Evolutionary conservation across 192 early-diverging fungal species (phyloP).

Genomic region (Coemansia guatemalensis): DNA sequence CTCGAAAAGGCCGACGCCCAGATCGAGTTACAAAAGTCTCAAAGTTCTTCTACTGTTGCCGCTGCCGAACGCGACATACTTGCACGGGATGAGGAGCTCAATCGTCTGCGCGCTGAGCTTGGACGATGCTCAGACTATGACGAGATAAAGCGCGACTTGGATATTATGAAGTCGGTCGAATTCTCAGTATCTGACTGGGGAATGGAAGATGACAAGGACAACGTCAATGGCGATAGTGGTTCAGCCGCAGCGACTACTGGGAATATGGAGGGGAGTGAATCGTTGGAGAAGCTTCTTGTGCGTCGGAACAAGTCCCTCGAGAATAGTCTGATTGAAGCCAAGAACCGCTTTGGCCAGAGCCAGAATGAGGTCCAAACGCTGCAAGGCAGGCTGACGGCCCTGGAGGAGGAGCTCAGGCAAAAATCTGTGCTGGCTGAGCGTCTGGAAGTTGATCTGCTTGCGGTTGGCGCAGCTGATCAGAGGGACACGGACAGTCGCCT

Average conservation of each 20-base stretch:
- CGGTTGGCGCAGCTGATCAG: constrained; percentile 2
- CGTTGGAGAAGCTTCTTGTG: constrained; percentile 77
- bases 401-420: constrained; percentile 58
- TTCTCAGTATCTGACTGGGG: constrained; percentile 60
- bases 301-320: constrained; percentile 82
- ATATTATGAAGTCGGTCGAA: constrained; percentile 68
- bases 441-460: constrained; percentile 33
- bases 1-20: constrained; percentile 40
- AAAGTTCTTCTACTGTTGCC: constrained; percentile 7
- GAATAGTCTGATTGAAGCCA: constrained; percentile 60
- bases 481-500: neutral
- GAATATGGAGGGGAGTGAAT: constrained; percentile 40
- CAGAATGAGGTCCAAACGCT: constrained; percentile 38
- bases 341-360: constrained; percentile 50
- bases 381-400: constrained; percentile 2
- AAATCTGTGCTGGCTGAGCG: constrained; percentile 57
- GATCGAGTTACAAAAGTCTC: constrained; percentile 27
- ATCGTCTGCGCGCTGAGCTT: constrained; percentile 55
- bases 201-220: constrained; percentile 37
- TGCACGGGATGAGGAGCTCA: constrained; percentile 61
- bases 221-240: constrained; percentile 28
- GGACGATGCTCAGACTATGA: constrained; percentile 78
- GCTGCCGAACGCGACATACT: constrained; percentile 27
- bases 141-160: constrained; percentile 81
- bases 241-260: no score